phyloP scores from a whole-genome alignment of 1,284 basidiomycete genomes.

The Exobasidium rhododendri region DNA sequence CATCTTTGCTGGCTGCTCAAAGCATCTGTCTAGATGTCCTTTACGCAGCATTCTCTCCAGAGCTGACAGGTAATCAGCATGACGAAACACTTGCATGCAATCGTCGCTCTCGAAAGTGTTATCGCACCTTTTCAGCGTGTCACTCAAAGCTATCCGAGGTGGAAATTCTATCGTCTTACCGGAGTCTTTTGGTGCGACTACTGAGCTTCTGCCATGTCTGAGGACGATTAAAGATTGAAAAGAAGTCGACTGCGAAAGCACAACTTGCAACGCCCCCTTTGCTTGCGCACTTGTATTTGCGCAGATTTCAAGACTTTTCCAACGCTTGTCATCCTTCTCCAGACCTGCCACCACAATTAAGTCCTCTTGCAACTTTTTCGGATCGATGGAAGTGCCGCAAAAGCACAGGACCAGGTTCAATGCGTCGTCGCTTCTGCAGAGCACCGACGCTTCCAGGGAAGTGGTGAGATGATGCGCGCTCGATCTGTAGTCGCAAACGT shows the following conservation, averaged over 20 bases:
- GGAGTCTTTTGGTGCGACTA: no score
- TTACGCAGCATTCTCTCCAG: background rate
- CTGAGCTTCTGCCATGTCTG: background rate
- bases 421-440: background rate
- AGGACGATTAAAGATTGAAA: background rate
- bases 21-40: background rate
- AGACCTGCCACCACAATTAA: background rate
- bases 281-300: background rate
- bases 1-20: background rate
- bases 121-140: background rate
- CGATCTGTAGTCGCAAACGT: no score
- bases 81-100: background rate
- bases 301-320: background rate
- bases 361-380: background rate
- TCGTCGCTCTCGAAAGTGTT: background rate
- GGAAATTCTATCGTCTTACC: background rate
- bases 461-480: background rate
- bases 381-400: background rate
- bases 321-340: background rate
- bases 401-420: background rate
- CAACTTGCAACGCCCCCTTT: background rate
- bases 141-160: background rate
- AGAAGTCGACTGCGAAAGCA: background rate
- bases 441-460: background rate
- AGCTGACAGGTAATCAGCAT: background rate